Conservation (phyloP, 202 grass and related monocot species). For the Carex arenaria region DNA sequence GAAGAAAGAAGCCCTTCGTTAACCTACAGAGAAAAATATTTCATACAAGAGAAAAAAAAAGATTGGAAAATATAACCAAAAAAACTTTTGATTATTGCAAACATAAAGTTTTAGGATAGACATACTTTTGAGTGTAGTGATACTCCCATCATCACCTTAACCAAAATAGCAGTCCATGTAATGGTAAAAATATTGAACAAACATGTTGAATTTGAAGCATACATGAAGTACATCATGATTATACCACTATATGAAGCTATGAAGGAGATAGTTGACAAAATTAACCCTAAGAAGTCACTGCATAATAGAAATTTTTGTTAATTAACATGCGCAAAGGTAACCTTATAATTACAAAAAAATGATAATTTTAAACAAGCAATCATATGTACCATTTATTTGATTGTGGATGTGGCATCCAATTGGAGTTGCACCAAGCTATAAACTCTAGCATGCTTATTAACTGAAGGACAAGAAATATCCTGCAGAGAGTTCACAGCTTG, state of each 20-base stretch:
- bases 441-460: slow-evolving; percentile 79
- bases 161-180: slow-evolving; percentile 65
- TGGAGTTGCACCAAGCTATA: slow-evolving; percentile 75
- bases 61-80: not conserved
- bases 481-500: slow-evolving; percentile 19
- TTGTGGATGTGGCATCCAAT: slow-evolving; percentile 59
- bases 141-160: slow-evolving; percentile 67
- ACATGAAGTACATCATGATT: slow-evolving; percentile 49
- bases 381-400: slow-evolving; percentile 55
- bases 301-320: not conserved
- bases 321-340: not conserved
- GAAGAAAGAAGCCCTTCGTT: slow-evolving; percentile 87
- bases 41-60: not conserved
- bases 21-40: slow-evolving; percentile 35
- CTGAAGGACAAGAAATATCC: slow-evolving; percentile 82
- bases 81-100: too few relatives aligned
- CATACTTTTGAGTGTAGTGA: slow-evolving; percentile 88
- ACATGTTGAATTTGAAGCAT: slow-evolving; percentile 48
- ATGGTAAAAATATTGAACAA: slow-evolving; percentile 80
- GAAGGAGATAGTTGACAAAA: slow-evolving; percentile 72
- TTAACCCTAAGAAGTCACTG: slow-evolving; percentile 72
- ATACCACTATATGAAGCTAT: slow-evolving; percentile 64
- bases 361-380: not conserved
- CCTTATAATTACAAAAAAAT: not conserved
- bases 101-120: too few relatives aligned